Evolutionary conservation across 257 asterid species (phyloP).

Genomic region (Penstemon eatonii): DNA sequence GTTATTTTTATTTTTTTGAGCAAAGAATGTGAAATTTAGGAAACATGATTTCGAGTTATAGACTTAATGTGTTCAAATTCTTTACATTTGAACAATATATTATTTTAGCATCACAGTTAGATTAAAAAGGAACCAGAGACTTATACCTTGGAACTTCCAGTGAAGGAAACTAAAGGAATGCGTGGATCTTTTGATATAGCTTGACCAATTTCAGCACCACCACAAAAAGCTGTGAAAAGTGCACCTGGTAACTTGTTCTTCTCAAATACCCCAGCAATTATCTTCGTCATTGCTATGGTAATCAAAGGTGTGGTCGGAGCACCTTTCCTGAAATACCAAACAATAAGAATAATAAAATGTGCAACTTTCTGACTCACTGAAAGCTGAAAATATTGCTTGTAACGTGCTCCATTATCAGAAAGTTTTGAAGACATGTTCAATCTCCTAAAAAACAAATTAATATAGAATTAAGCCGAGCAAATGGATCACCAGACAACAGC

Average conservation of each 20-base stretch:
- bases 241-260: conserved; percentile 94
- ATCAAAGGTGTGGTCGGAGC: conserved; percentile 98
- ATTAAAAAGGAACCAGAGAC: not conserved
- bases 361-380: conserved; percentile 13
- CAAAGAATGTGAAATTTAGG: not conserved
- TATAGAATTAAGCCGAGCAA: conserved; percentile 6
- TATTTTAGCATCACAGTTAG: not conserved
- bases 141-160: conserved; percentile 91
- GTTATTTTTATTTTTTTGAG: not conserved
- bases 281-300: conserved; percentile 84
- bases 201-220: conserved; percentile 92
- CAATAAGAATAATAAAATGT: conserved; percentile 13
- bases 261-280: conserved; percentile 84
- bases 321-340: conserved; percentile 74
- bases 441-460: conserved; percentile 7
- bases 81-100: not conserved
- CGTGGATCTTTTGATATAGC: conserved; percentile 91
- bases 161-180: conserved; percentile 85
- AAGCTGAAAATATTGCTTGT: not conserved
- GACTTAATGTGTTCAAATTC: not conserved
- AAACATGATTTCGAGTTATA: not conserved
- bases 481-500: conserved; percentile 86
- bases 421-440: not conserved
- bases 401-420: not conserved
- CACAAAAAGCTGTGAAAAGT: conserved; percentile 90